phyloP scores from a whole-genome alignment of 805 yeast species.

The Ogataea wickerhamii region DNA sequence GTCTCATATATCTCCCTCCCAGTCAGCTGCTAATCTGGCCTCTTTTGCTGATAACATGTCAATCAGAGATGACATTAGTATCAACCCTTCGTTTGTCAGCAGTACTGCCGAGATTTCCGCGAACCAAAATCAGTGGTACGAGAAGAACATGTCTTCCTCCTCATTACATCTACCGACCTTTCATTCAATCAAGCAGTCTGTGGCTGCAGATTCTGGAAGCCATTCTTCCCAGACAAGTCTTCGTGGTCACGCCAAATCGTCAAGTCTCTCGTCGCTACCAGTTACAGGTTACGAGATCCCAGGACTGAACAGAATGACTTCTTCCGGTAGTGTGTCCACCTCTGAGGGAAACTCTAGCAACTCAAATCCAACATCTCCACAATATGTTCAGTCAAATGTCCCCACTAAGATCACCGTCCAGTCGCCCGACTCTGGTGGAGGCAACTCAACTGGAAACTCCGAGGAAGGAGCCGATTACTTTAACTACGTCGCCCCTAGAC shows the following conservation, averaged over 20 bases:
- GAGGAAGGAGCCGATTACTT: slow-evolving; percentile 25
- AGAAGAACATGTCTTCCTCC: slow-evolving; percentile 17
- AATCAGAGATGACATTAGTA: slow-evolving; percentile 13
- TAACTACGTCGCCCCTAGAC: slow-evolving; percentile 28
- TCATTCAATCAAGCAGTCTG: slow-evolving; percentile 20
- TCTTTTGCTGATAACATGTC: slow-evolving; percentile 7
- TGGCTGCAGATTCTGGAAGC: slow-evolving; percentile 1
- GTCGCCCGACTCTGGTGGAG: slow-evolving; percentile 16
- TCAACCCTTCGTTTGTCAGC: slow-evolving; percentile 5
- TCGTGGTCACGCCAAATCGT: slow-evolving; percentile 9
- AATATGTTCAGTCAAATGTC: slow-evolving; percentile 3
- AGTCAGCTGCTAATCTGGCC: slow-evolving; percentile 8
- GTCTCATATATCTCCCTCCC: slow-evolving; percentile 7
- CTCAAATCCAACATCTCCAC: slow-evolving; percentile 16
- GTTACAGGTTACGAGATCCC: slow-evolving; percentile 7
- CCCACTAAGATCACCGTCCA: slow-evolving; percentile 12
- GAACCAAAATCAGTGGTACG: slow-evolving; percentile 7
- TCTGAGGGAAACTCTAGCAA: slow-evolving; percentile 12
- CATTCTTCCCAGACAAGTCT: background rate
- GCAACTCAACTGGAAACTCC: slow-evolving; percentile 3
- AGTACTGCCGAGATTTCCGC: slow-evolving; percentile 2
- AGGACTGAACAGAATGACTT: slow-evolving; percentile 7
- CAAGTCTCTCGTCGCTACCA: slow-evolving; percentile 15
- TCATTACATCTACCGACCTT: slow-evolving; percentile 25
- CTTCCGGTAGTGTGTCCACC: slow-evolving; percentile 14